Evolutionary conservation across 352 stramenopile genomes (phyloP).

Genomic region (Phytophthora multivora): DNA sequence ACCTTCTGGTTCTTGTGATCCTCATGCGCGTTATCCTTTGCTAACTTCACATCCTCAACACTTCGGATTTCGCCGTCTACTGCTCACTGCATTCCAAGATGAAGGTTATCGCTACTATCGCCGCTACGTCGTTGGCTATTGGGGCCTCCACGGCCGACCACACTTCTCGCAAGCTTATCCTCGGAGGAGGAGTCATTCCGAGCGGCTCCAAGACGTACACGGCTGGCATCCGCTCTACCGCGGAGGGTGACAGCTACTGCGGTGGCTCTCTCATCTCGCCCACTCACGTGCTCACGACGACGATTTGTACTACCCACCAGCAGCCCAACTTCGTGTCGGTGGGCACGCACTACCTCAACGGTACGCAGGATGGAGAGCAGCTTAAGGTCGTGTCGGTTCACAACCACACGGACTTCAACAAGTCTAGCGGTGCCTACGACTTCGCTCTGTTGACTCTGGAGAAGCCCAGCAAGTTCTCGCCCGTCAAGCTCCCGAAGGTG

Average conservation of each 20-base stretch:
- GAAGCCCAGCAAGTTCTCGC: conserved; percentile 33
- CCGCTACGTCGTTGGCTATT: neutral
- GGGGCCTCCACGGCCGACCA: conserved; percentile 1
- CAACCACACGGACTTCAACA: neutral
- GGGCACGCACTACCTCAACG: conserved; percentile 52
- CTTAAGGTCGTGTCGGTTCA: conserved; percentile 38
- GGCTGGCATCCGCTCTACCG: conserved; percentile 12
- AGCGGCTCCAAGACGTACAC: conserved; percentile 41
- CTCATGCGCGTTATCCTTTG: neutral
- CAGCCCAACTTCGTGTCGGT: conserved; percentile 18
- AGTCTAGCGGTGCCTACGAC: conserved; percentile 25
- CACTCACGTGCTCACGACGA: conserved; percentile 25
- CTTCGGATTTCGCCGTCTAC: conserved; percentile 5
- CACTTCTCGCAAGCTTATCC: conserved; percentile 9
- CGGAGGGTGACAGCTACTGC: conserved; percentile 17
- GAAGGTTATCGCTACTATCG: conserved; percentile 9
- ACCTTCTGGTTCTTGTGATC: neutral
- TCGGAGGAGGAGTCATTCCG: conserved; percentile 25
- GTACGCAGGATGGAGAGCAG: conserved; percentile 40
- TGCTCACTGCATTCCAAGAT: conserved; percentile 6
- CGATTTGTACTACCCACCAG: conserved; percentile 35
- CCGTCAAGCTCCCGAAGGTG: conserved; percentile 30
- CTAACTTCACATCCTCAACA: neutral
- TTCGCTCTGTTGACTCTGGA: conserved; percentile 52
- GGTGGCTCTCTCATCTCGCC: conserved; percentile 42